Evolutionary conservation across 345 rosid species (phyloP).

Genomic region (Capsella bursapastoris): DNA sequence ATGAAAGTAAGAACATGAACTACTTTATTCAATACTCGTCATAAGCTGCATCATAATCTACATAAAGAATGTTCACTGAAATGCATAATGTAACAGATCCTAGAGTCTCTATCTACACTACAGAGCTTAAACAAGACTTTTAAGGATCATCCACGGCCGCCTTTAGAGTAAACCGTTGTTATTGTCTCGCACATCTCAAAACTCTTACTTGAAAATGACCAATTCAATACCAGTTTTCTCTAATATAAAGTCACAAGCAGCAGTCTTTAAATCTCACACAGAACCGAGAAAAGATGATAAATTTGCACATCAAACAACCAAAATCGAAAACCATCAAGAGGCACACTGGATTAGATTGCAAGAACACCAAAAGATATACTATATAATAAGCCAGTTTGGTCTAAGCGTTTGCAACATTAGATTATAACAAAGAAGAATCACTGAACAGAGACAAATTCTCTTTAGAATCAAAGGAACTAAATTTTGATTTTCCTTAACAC

Average conservation of each 20-base stretch:
- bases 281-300: slow-evolving; percentile 1
- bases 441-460: slow-evolving; percentile 20
- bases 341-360: slow-evolving; percentile 23
- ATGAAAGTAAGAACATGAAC: slow-evolving; percentile 22
- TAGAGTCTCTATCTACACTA: not conserved
- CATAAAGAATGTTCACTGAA: slow-evolving; percentile 5
- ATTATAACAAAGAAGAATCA: slow-evolving; percentile 22
- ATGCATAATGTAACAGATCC: not conserved
- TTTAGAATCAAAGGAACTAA: slow-evolving; percentile 34
- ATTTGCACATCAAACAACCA: slow-evolving; percentile 5
- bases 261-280: not conserved
- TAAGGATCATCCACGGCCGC: slow-evolving; percentile 7
- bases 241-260: not conserved
- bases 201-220: slow-evolving; percentile 1
- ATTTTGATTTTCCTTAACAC: slow-evolving; percentile 13
- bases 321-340: slow-evolving; percentile 1
- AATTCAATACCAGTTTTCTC: slow-evolving; percentile 6
- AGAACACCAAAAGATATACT: slow-evolving; percentile 25
- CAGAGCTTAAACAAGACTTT: slow-evolving; percentile 8
- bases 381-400: slow-evolving; percentile 14
- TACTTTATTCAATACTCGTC: not conserved
- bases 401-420: slow-evolving; percentile 31
- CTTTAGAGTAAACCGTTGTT: not conserved
- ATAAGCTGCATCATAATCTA: slow-evolving; percentile 10
- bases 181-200: slow-evolving; percentile 9